Percentiles rank a stretch among this genome's conserved stretches.
Conservation (phyloP, 2,329 filamentous ascomycete species). For the Stagonosporopsis chrysanthemi region DNA sequence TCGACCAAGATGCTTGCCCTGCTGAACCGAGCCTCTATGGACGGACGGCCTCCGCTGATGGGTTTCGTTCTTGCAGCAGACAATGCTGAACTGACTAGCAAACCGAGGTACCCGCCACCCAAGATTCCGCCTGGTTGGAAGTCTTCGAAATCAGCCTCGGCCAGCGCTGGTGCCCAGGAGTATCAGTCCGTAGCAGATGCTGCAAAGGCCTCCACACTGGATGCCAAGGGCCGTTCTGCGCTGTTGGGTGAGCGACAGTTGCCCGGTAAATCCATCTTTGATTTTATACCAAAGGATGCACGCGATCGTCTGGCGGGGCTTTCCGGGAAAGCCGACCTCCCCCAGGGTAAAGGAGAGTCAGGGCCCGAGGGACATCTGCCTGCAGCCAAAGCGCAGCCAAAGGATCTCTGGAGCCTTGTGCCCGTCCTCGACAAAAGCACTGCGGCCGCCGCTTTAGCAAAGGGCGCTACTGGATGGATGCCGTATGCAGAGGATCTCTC, state of each 20-base stretch:
- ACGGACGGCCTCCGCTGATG: slow-evolving; percentile 79
- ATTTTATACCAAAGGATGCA: slow-evolving; percentile 81
- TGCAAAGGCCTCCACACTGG: slow-evolving; percentile 76
- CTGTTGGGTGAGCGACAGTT: slow-evolving; percentile 81
- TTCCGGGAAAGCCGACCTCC: slow-evolving; percentile 79
- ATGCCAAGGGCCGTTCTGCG: slow-evolving; percentile 78
- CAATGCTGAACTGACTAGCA: slow-evolving; percentile 52
- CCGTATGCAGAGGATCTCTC: slow-evolving; percentile 84
- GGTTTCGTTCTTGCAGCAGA: slow-evolving; percentile 76
- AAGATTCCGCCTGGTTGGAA: slow-evolving; percentile 77
- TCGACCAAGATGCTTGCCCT: slow-evolving; percentile 56
- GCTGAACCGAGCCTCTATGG: slow-evolving; percentile 72
- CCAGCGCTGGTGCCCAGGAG: slow-evolving; percentile 43
- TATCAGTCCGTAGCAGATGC: slow-evolving; percentile 76
- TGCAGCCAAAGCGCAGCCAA: slow-evolving; percentile 67
- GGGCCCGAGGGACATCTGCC: slow-evolving; percentile 69
- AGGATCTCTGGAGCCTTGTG: slow-evolving; percentile 60
- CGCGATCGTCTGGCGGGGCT: slow-evolving; percentile 78
- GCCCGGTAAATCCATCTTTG: slow-evolving; percentile 93
- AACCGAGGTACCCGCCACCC: slow-evolving; percentile 67
- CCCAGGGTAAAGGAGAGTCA: slow-evolving; percentile 77
- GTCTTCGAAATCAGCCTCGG: slow-evolving; percentile 56
- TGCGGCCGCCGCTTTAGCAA: slow-evolving; percentile 57
- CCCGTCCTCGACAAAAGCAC: slow-evolving; percentile 52
- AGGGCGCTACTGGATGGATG: slow-evolving; percentile 68